Base-by-base conservation (phyloP, 2,329 filamentous ascomycete genomes). In the Lecanicillium sp. region DNA sequence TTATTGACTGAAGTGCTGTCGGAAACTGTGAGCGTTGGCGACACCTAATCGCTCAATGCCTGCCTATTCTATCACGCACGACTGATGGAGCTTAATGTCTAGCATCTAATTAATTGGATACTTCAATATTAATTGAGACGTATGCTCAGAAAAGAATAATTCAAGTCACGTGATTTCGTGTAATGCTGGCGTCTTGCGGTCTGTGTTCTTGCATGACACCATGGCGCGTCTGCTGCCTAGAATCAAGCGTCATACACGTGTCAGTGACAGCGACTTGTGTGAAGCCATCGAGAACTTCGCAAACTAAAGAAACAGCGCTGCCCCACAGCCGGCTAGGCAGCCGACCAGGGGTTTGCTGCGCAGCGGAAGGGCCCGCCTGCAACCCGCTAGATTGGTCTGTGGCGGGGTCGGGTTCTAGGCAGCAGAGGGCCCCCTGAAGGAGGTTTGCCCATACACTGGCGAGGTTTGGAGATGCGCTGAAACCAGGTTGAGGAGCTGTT, bases 151-250 rank as follows among this genome's bases (percentile, higher is more conserved):
- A n/a, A n/a, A n/a, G n/a, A n/a, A n/a, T n/a, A n/a, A n/a, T n/a
- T n/a, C n/a, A n/a, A n/a, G n/a, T n/a, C 44, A 47, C 44, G 44
- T 47, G 44, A 47, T 12, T n/a, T 40, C 12, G 44, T 20, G 44
- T 33, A 10, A 8, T 11, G 20, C 35, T 47, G 36, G 44, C 29
- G 44, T 35, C 11, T 29, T 5, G 12, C 7, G 8, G 30, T 5
- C 7, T 14, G 40, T n/a, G 8, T 12, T 23, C 3, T n/a, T n/a
- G n/a, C 12, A 27, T 26, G 2, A 4, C 8, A 8, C 10, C 11
- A 5, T 19, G 29, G 21, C 36, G 44, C 44, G 44, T 47, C 44
- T 47, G 44, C 37, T 47, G 44, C 44, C 44, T 47, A 35, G 29
- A 41, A 19, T 26, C 20, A 24, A 10, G n/a, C 35, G 26, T 40